Percentiles rank a stretch among this genome's conserved stretches.
phyloP scores from a whole-genome alignment of 306 rosid genomes.

The Vigna reflexopilosa region DNA sequence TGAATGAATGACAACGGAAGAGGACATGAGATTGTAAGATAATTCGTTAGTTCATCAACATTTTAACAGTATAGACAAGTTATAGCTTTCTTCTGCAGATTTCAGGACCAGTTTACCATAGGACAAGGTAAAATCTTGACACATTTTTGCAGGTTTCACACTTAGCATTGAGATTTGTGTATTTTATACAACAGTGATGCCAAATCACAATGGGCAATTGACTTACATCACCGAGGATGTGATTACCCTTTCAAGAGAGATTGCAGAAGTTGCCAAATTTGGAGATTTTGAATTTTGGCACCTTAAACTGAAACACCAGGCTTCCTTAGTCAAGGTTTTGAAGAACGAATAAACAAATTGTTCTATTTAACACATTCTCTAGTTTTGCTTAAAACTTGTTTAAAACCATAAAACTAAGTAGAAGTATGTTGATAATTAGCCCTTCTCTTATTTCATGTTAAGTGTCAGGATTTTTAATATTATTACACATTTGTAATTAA shows the following conservation, averaged over 20 bases:
- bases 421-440: too few relatives aligned
- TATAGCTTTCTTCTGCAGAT: background rate
- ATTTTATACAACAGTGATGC: background rate
- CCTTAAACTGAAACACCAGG: background rate
- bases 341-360: background rate
- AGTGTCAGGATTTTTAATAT: too few relatives aligned
- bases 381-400: background rate
- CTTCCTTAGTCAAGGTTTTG: background rate
- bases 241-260: background rate
- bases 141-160: background rate
- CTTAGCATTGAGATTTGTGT: background rate
- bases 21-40: slow-evolving; percentile 1
- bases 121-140: background rate
- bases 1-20: slow-evolving; percentile 1
- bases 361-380: background rate
- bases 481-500: background rate
- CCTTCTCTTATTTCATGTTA: too few relatives aligned
- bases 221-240: background rate
- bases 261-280: background rate
- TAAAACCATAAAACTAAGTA: background rate
- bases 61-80: slow-evolving; percentile 8
- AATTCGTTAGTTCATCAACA: background rate
- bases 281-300: background rate
- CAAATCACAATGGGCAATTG: background rate
- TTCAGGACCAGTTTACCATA: background rate